These are phyloP conservation scores for Xylariaceae sp. DNA, from an alignment of 2,329 filamentous ascomycete species.

Conservation along the genomic window DNA sequence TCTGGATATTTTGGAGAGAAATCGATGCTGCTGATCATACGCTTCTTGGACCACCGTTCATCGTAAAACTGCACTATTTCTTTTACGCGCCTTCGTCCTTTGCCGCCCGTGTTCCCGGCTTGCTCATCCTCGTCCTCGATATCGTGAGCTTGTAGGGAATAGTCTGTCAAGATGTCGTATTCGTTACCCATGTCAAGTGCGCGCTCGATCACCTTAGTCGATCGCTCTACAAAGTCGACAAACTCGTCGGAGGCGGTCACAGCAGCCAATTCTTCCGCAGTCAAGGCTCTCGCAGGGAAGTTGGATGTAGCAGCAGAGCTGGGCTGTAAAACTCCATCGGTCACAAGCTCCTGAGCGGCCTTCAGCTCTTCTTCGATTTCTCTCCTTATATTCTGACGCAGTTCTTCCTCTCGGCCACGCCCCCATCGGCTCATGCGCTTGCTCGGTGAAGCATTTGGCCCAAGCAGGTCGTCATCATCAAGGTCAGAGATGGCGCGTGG, in stretches of 20 bases:
- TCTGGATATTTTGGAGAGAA: constrained; percentile 96
- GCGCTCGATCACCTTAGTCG: constrained; percentile 94
- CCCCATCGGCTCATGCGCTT: constrained; percentile 77
- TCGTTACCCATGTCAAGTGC: constrained; percentile 76
- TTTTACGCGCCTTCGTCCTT: constrained; percentile 70
- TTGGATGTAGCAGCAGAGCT: constrained; percentile 45
- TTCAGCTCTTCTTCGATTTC: constrained; percentile 92
- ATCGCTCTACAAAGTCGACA: constrained; percentile 88
- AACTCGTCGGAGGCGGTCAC: constrained; percentile 93
- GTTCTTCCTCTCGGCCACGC: constrained; percentile 80
- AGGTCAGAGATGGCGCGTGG: constrained; percentile 54
- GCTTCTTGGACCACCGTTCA: constrained; percentile 92
- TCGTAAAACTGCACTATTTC: constrained; percentile 93
- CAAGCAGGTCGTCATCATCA: constrained; percentile 58
- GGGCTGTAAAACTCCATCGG: constrained; percentile 46
- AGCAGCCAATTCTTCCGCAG: constrained; percentile 79
- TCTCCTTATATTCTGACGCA: constrained; percentile 74
- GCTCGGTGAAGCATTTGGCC: constrained; percentile 55
- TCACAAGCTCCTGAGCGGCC: constrained; percentile 59
- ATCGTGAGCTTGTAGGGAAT: constrained; percentile 74
- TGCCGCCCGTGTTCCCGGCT: constrained; percentile 62
- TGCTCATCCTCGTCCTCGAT: constrained; percentile 80
- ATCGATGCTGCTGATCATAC: constrained; percentile 92
- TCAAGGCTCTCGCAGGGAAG: constrained; percentile 77
- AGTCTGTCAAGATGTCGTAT: constrained; percentile 94